Base-by-base conservation (phyloP, 306 rosid species). In the Gillenia trifoliata region DNA sequence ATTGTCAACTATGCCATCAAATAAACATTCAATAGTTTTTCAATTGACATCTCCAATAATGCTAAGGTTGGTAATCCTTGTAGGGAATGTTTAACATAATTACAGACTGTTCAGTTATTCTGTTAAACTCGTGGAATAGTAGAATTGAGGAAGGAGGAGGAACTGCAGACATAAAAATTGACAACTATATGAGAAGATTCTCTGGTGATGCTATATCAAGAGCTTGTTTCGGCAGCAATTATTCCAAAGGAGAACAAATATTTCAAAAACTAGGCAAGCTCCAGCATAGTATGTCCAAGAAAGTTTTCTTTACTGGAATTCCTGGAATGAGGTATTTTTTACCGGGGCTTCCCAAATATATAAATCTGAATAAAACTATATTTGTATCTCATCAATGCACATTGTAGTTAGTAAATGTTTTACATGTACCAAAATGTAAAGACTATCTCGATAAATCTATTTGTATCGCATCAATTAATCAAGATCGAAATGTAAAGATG, bases 211-310 rank as follows among this genome's bases (percentile, higher is more conserved):
- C 70, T 17, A 70, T 77, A 47, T 77, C 75, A 0, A 77, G 75
- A 41, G 80, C 80, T 13, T 79, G 75, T 19, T 79, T 72, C 9
- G 77, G 75, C 12, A 74, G 65, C 74, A 80, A 65, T 36, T 70
- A 33, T 33, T 4, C 69, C 28, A 34, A 70, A 25, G 75, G 75
- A 11, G 70, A 61, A 70, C 55, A 70, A 31, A 77, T 77, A 6
- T 77, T 77, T 62, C 64, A 59, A 23, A 77, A 77, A 55, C 31
- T 77, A 13, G 25, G 75, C 34, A n/a, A 16, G 3, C 75, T 77
- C 55, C 80, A 77, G 41, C 56, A 70, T 45, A 41, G 38, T 15
- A 60, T 77, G 80, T 64, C 68, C 36, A 68, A 65, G 68, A 77
- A 77, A 77, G 23, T 38, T 8, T 66, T 50, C 36, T 8, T 30